Percentiles rank a stretch among this genome's conserved stretches.
phyloP scores from a whole-genome alignment of 2,329 filamentous ascomycete genomes.

The Curvularia sp. region DNA sequence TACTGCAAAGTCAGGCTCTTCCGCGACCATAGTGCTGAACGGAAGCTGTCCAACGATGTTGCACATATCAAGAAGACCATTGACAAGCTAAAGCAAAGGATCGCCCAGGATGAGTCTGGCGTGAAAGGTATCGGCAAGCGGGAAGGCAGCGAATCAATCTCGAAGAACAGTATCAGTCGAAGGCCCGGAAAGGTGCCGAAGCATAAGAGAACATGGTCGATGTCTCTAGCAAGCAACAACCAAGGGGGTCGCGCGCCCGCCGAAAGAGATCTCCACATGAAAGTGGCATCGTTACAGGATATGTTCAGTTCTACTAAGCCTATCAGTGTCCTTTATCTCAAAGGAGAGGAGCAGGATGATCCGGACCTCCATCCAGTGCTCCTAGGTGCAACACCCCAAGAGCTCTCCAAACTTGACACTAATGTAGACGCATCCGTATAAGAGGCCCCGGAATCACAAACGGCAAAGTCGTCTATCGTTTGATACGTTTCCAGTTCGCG shows the following conservation, averaged over 20 bases:
- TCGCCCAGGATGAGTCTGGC: constrained; percentile 73
- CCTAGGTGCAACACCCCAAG: constrained; percentile 71
- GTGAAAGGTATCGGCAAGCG: constrained; percentile 67
- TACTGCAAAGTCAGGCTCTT: constrained; percentile 98
- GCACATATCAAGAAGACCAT: constrained; percentile 96
- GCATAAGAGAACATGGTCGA: constrained; percentile 94
- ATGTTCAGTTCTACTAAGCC: constrained; percentile 88
- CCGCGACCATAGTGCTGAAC: constrained; percentile 92
- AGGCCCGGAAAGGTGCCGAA: constrained; percentile 83
- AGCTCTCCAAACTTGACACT: constrained; percentile 63
- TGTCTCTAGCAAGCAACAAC: constrained; percentile 71
- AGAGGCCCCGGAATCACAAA: constrained; percentile 62
- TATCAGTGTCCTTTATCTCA: constrained; percentile 78
- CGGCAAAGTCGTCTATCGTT: constrained; percentile 62
- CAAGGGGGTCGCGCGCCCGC: constrained; percentile 54
- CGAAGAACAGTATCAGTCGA: constrained; percentile 58
- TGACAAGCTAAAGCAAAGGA: constrained; percentile 94
- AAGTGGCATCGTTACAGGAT: constrained; percentile 79
- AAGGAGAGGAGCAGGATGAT: constrained; percentile 79
- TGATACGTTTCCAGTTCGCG: constrained; percentile 59
- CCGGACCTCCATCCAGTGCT: constrained; percentile 79
- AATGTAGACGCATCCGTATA: constrained; percentile 53
- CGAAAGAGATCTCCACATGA: constrained; percentile 77
- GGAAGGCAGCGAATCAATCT: constrained; percentile 64
- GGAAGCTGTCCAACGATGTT: constrained; percentile 93